Conservation (phyloP, 2,329 filamentous ascomycete species). For the Clarireedia sp. region DNA sequence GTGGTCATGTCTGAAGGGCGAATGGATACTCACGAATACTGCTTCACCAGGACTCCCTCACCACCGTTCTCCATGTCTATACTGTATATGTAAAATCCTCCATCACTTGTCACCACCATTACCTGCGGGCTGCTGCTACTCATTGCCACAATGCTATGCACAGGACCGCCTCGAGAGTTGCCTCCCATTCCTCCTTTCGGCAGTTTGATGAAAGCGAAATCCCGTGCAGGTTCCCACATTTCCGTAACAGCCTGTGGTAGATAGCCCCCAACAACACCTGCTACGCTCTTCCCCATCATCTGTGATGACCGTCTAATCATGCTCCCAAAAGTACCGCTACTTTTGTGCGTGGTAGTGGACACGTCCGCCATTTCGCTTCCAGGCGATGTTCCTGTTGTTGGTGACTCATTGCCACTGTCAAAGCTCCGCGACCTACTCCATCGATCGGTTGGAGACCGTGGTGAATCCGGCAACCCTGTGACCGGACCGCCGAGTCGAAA, state of each 20-base stretch:
- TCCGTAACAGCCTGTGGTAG: constrained; percentile 89
- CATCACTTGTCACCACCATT: constrained; percentile 96
- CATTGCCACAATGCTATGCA: constrained; percentile 94
- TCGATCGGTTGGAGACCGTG: constrained; percentile 20
- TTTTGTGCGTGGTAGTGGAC: constrained; percentile 34
- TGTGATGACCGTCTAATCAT: constrained; percentile 93
- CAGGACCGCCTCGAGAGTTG: constrained; percentile 39
- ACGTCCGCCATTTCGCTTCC: constrained; percentile 24
- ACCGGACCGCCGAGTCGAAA: constrained; percentile 65
- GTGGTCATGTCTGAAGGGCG: background rate
- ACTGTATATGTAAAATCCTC: constrained; percentile 88
- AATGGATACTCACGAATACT: constrained; percentile 69
- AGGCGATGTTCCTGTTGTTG: constrained; percentile 26
- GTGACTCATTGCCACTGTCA: constrained; percentile 49
- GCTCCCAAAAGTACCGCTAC: constrained; percentile 75
- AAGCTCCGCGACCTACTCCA: constrained; percentile 37
- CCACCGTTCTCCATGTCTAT: constrained; percentile 93
- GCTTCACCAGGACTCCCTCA: constrained; percentile 83
- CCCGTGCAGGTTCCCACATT: constrained; percentile 92
- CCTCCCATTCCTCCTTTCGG: constrained; percentile 48
- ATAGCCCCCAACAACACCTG: constrained; percentile 83
- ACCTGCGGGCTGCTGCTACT: constrained; percentile 90
- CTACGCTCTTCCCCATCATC: constrained; percentile 82
- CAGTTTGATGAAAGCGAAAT: constrained; percentile 95
- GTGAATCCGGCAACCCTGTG: constrained; percentile 29